phyloP scores from a whole-genome alignment of 306 rosid genomes.

The Cucurbita pepo region DNA sequence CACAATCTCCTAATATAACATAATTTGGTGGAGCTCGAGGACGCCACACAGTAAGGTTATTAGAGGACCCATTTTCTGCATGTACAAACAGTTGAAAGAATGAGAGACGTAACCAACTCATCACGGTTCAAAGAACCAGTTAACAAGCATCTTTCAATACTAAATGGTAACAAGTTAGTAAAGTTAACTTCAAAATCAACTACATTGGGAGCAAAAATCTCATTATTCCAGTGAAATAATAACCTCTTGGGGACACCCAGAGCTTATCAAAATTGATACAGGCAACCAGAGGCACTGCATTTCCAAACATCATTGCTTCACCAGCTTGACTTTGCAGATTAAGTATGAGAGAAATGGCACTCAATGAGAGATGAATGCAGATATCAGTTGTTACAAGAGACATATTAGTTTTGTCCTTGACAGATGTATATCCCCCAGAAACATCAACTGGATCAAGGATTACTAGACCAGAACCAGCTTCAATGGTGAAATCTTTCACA shows the following conservation, averaged over 20 bases:
- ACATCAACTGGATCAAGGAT: constrained; percentile 91
- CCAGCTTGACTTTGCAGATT: constrained; percentile 78
- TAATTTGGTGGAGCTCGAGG: constrained; percentile 85
- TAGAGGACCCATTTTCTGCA: constrained; percentile 45
- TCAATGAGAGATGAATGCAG: constrained; percentile 83
- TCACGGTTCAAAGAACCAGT: not conserved
- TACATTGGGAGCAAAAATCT: not conserved
- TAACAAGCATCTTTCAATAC: not conserved
- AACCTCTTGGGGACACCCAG: constrained; percentile 85
- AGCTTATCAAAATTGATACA: constrained; percentile 76
- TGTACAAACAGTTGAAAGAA: constrained; percentile 1
- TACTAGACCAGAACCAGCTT: constrained; percentile 91
- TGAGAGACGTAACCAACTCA: not conserved
- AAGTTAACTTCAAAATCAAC: not conserved
- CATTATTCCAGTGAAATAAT: constrained; percentile 1
- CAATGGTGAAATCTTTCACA: constrained; percentile 80
- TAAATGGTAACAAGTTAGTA: not conserved
- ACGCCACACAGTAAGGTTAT: constrained; percentile 84
- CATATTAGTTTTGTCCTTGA: constrained; percentile 83
- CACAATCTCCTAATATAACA: constrained; percentile 88
- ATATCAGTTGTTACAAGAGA: constrained; percentile 75
- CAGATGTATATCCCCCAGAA: constrained; percentile 94
- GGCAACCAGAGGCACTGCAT: constrained; percentile 49
- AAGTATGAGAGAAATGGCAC: constrained; percentile 73
- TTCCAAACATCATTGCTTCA: constrained; percentile 66